Percentiles rank a stretch among this genome's conserved stretches.
Evolutionary conservation across 768 basidiomycete species (phyloP).

Genomic region (Mycena capillaripes): DNA sequence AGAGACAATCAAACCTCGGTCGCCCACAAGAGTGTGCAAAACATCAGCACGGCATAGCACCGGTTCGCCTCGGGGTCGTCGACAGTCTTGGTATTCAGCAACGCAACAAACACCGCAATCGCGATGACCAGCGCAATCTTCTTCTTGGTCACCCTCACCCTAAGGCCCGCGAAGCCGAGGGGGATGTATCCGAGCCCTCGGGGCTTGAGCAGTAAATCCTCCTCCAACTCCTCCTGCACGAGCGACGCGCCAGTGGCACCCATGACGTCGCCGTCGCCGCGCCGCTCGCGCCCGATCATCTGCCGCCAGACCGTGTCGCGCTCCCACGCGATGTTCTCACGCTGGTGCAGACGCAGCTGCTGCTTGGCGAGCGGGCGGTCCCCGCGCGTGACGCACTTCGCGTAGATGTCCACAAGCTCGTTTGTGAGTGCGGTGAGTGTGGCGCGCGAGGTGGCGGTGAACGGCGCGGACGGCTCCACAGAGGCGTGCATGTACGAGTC

Average conservation of each 20-base stretch:
- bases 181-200: no score
- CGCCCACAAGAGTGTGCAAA: conserved; percentile 96
- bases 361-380: conserved; percentile 79
- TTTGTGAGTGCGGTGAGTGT: conserved; percentile 70
- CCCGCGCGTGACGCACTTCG: conserved; percentile 86
- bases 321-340: conserved; percentile 97
- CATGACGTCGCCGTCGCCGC: conserved; percentile 61
- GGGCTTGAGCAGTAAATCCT: no score
- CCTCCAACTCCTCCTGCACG: conserved; percentile 55
- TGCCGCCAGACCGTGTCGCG: conserved; percentile 98
- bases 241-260: conserved; percentile 62
- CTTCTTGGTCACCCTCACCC: conserved; percentile 75
- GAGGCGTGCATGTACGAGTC: conserved; percentile 79
- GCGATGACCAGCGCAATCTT: conserved; percentile 72
- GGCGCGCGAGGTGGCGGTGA: conserved; percentile 73
- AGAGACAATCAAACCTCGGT: conserved; percentile 77
- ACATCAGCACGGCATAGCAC: conserved; percentile 90
- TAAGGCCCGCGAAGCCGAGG: conserved; percentile 73
- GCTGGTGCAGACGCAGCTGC: conserved; percentile 88
- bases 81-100: conserved; percentile 74
- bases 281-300: conserved; percentile 89
- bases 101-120: conserved; percentile 64
- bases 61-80: conserved; percentile 82
- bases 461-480: conserved; percentile 79
- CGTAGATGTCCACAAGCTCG: conserved; percentile 79